Percentiles rank a stretch among this genome's conserved stretches.
phyloP scores from a whole-genome alignment of 148 eudicot genomes.

The Rhododendron ovatum region DNA sequence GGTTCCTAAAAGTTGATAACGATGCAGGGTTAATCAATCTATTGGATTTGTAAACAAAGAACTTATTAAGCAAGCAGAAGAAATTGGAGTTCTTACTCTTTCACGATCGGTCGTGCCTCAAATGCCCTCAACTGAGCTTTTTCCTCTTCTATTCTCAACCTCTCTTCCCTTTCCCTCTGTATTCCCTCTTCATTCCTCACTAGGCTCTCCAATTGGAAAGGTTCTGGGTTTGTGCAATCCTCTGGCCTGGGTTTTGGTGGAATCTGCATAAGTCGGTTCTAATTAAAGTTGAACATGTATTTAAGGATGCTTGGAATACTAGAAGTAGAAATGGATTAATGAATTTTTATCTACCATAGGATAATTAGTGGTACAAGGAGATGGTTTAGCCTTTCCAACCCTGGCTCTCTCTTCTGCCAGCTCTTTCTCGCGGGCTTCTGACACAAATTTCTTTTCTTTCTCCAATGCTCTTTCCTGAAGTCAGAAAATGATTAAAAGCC shows the following conservation, averaged over 20 bases:
- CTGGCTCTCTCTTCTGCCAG: slow-evolving; percentile 78
- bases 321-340: background rate
- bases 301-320: background rate
- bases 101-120: slow-evolving; percentile 75
- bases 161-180: slow-evolving; percentile 79
- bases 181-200: slow-evolving; percentile 79
- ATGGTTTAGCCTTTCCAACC: slow-evolving; percentile 79
- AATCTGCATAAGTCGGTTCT: slow-evolving; percentile 33
- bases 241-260: slow-evolving; percentile 90
- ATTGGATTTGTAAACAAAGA: background rate
- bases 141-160: slow-evolving; percentile 56
- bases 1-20: slow-evolving; percentile 44
- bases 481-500: background rate
- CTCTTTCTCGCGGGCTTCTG: slow-evolving; percentile 62
- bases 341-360: slow-evolving; percentile 60
- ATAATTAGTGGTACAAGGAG: slow-evolving; percentile 80
- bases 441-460: slow-evolving; percentile 60
- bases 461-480: slow-evolving; percentile 83
- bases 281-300: background rate
- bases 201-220: slow-evolving; percentile 75
- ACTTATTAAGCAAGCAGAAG: background rate
- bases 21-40: background rate
- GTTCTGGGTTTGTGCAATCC: slow-evolving; percentile 74
- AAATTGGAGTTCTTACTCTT: slow-evolving; percentile 43
- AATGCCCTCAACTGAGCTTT: slow-evolving; percentile 77